Base-by-base conservation (phyloP, 768 basidiomycete genomes). In the Leccinum pellstonianum region DNA sequence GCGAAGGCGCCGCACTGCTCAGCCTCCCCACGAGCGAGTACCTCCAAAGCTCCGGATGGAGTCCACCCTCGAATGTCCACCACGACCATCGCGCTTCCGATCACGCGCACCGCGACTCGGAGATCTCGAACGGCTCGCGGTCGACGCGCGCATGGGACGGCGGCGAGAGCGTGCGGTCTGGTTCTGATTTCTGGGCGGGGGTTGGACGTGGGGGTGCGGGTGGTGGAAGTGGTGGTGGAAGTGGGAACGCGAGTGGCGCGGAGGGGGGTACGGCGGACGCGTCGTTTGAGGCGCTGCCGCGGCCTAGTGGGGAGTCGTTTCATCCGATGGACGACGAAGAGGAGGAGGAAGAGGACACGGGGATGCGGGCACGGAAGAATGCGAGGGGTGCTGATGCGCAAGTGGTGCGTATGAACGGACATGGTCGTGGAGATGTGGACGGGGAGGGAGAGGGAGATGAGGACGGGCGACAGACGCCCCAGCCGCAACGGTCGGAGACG, bases 21-120 rank as follows among this genome's bases (percentile, higher is more conserved):
- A 91, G 88, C 15, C 73, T 93, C 7, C 92, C 91, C 0, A 93
- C 91, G 0, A 82, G 83, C 64, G 92, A 94, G 65, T 94, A 93
- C 72, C 90, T 92, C 69, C 92, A 94, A 63, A 86, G 86, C 64
- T 91, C 90, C 0, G 86, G 87, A 2, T 93, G 91, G 90, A 83
- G 38, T n/a, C 38, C 75, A 1, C 52, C 35, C 38, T 19, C 55
- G 14, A 10, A 6, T 33, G 11, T 11, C 48, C 14, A 35, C 25
- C n/a, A 19, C 14, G 1, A 33, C 19, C 55, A 52, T 59, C 56
- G 31, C 37, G 53, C 56, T n/a, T 3, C 17, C 25, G 65, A 62
- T 47, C 60, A 67, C 54, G 63, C 63, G 17, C 68, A 70, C 52
- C 56, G 56, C 48, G 23, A 17, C 10, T 73, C 70, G 2, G 59